phyloP scores from a whole-genome alignment of 768 basidiomycete species.

The Cystoderma amianthinum region DNA sequence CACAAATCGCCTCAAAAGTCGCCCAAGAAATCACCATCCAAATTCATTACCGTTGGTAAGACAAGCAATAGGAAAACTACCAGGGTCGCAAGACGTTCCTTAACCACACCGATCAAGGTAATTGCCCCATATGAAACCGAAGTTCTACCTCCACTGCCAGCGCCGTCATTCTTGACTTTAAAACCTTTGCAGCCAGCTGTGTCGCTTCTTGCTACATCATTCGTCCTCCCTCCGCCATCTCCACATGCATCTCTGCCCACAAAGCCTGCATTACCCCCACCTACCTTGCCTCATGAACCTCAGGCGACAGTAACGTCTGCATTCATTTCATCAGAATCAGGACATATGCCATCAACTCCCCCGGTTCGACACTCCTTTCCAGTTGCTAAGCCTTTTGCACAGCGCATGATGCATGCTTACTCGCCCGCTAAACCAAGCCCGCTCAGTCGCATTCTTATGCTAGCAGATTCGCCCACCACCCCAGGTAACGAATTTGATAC shows the following conservation, averaged over 20 bases:
- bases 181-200: constrained; percentile 30
- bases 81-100: constrained; percentile 38
- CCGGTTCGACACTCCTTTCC: constrained; percentile 48
- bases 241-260: constrained; percentile 60
- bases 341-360: constrained; percentile 21
- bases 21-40: constrained; percentile 10
- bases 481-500: constrained; percentile 12
- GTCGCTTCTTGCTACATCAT: constrained; percentile 59
- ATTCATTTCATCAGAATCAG: constrained; percentile 5
- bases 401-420: constrained; percentile 73
- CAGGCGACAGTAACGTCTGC: constrained; percentile 6
- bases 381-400: constrained; percentile 62
- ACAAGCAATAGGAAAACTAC: constrained; percentile 37
- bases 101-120: constrained; percentile 25
- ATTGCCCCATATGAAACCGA: constrained; percentile 35
- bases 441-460: constrained; percentile 70
- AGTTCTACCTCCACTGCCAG: constrained; percentile 24
- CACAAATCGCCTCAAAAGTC: constrained; percentile 22
- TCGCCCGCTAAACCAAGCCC: constrained; percentile 79
- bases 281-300: constrained; percentile 11
- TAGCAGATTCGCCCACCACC: constrained; percentile 52
- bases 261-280: constrained; percentile 30
- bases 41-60: constrained; percentile 41
- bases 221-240: constrained; percentile 74
- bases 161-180: constrained; percentile 23